Conservation (phyloP, 106 monocot genomes). For the Dendrobium chrysotoxum region DNA sequence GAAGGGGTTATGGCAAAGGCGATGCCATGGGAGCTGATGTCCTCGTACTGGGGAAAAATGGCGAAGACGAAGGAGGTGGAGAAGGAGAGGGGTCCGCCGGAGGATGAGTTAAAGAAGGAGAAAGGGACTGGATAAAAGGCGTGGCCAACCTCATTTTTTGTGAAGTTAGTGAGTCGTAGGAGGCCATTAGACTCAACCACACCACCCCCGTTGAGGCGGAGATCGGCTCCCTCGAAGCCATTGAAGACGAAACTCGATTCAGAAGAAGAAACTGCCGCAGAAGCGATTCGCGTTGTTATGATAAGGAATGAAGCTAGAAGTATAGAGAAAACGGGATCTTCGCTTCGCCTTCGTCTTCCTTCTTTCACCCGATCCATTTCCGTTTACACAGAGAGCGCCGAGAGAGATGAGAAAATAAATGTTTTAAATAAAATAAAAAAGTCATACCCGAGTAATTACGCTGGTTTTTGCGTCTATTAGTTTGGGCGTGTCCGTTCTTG, state of each 20-base stretch:
- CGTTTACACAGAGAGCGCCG: background rate
- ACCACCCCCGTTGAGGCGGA: constrained; percentile 12
- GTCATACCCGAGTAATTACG: too few species aligned
- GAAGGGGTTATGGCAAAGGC: constrained; percentile 17
- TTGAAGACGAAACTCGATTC: constrained; percentile 15
- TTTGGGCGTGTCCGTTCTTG: too few species aligned
- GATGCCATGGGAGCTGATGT: constrained; percentile 16
- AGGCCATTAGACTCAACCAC: constrained; percentile 14
- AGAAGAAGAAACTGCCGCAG: background rate
- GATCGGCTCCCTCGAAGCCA: constrained; percentile 10
- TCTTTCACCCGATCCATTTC: background rate
- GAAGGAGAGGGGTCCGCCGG: constrained; percentile 11
- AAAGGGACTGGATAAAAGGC: constrained; percentile 17
- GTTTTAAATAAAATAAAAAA: background rate
- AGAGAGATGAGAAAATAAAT: background rate
- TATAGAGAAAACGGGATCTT: background rate
- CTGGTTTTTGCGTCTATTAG: too few species aligned
- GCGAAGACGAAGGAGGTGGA: constrained; percentile 23
- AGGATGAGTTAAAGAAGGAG: background rate
- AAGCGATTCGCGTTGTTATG: background rate
- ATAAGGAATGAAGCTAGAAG: background rate
- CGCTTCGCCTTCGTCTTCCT: background rate
- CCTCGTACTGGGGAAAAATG: background rate
- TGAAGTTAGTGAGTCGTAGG: constrained; percentile 19
- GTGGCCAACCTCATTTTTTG: constrained; percentile 13